phyloP scores from a whole-genome alignment of 2,329 filamentous ascomycete genomes.

The Passalora sequoiae region DNA sequence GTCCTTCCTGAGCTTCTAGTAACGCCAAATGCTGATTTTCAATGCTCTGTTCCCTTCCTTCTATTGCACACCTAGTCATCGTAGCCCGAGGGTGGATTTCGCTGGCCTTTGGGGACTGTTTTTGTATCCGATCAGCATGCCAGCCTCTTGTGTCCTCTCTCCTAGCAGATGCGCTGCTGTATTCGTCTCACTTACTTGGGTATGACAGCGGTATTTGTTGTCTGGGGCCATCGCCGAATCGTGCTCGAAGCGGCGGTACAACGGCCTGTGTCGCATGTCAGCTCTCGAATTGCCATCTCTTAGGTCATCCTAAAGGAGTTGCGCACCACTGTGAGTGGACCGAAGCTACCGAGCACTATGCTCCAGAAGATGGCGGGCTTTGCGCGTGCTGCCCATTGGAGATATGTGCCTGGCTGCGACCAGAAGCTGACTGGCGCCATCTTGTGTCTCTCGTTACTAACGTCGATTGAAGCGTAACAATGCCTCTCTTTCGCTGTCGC shows the following conservation, averaged over 20 bases:
- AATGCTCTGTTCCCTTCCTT: not conserved
- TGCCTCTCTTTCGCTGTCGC: too few relatives aligned
- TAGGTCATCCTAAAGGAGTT: too few relatives aligned
- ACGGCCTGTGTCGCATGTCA: constrained; percentile 39
- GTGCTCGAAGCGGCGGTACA: constrained; percentile 67
- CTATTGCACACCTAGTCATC: constrained; percentile 35
- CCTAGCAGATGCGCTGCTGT: not conserved
- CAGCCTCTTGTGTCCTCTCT: not conserved
- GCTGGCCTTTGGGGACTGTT: constrained; percentile 45
- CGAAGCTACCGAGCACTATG: constrained; percentile 64
- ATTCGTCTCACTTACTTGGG: constrained; percentile 80
- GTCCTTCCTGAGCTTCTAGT: not conserved
- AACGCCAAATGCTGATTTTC: constrained; percentile 4
- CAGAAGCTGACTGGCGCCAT: constrained; percentile 80
- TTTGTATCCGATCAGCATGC: constrained; percentile 1
- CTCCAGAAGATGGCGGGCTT: constrained; percentile 91
- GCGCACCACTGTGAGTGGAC: constrained; percentile 60
- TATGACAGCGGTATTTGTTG: constrained; percentile 80
- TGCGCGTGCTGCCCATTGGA: constrained; percentile 81
- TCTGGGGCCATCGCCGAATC: constrained; percentile 68
- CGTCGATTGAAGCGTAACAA: too few relatives aligned
- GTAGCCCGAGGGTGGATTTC: constrained; percentile 43
- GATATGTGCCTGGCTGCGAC: constrained; percentile 74
- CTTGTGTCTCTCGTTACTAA: constrained; percentile 29
- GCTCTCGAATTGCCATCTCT: too few relatives aligned